Percentiles rank a stretch among this genome's conserved stretches.
phyloP scores from a whole-genome alignment of 2,329 filamentous ascomycete genomes.

The Clarireedia homoeocarpa region DNA sequence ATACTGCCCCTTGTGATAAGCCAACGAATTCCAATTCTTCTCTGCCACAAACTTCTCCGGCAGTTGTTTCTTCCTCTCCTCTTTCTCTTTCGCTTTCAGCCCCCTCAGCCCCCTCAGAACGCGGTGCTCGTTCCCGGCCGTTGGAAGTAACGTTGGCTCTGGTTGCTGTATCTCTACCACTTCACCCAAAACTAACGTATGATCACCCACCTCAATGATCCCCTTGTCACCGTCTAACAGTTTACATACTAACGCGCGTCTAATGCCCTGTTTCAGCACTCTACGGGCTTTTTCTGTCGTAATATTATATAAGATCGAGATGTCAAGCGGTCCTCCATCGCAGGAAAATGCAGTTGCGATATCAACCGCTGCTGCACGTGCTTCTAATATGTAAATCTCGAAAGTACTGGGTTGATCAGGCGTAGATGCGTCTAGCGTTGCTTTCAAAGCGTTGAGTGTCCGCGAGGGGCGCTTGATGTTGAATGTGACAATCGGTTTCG shows the following conservation, averaged over 20 bases:
- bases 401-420: neutral
- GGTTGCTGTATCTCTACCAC: constrained; percentile 14
- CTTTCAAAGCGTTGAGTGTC: constrained; percentile 21
- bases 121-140: neutral
- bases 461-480: constrained; percentile 27
- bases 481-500: constrained; percentile 27
- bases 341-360: neutral
- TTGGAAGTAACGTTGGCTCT: neutral
- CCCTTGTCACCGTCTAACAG: constrained; percentile 7
- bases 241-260: constrained; percentile 17
- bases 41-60: too few species aligned
- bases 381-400: neutral
- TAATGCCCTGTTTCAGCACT: constrained; percentile 2
- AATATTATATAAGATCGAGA: constrained; percentile 11
- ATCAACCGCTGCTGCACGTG: neutral
- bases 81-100: neutral
- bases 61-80: too few species aligned
- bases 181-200: constrained; percentile 23
- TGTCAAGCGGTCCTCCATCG: constrained; percentile 15
- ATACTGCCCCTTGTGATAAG: too few species aligned
- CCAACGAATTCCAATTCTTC: too few species aligned
- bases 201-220: constrained; percentile 23
- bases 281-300: neutral
- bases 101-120: neutral
- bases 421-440: neutral